Conservation (phyloP, 108 stramenopile species). For the Epithemia pelagica region DNA sequence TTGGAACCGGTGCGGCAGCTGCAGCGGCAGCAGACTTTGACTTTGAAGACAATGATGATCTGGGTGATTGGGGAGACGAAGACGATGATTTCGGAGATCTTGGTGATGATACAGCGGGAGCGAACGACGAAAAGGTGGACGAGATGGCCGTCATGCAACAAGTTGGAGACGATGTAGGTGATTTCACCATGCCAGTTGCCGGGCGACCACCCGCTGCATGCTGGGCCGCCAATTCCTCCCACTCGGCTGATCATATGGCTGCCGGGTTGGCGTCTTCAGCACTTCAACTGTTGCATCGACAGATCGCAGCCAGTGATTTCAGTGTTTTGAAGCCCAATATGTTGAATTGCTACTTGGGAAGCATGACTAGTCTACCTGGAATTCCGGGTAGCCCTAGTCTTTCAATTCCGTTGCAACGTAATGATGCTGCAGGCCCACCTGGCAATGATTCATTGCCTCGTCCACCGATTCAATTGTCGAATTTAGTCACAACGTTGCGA, state of each 20-base stretch:
- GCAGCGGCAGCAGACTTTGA: constrained; percentile 57
- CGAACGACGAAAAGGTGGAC: constrained; percentile 52
- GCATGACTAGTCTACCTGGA: constrained; percentile 83
- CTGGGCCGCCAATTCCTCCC: constrained; percentile 91
- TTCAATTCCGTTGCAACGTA: constrained; percentile 72
- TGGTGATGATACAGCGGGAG: constrained; percentile 25
- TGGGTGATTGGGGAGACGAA: constrained; percentile 82
- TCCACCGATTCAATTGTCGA: constrained; percentile 44
- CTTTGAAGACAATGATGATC: constrained; percentile 60
- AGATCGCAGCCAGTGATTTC: constrained; percentile 95
- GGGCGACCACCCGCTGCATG: constrained; percentile 79
- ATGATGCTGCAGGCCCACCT: constrained; percentile 70
- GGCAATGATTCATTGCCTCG: constrained; percentile 80
- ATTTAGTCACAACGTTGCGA: constrained; percentile 68
- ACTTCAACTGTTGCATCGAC: constrained; percentile 94
- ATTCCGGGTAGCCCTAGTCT: constrained; percentile 74
- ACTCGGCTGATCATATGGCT: constrained; percentile 96
- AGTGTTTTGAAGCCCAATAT: constrained; percentile 67
- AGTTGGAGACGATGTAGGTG: constrained; percentile 47
- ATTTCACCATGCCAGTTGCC: constrained; percentile 82
- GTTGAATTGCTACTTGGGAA: constrained; percentile 82
- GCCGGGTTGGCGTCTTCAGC: constrained; percentile 92
- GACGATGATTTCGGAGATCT: constrained; percentile 71
- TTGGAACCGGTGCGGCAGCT: constrained; percentile 33
- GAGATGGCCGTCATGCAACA: constrained; percentile 26